A percentile compares a stretch with the other conserved stretches of the same genome.
Conservation (phyloP, 23 red algal species). For the Chondrus crispus region DNA sequence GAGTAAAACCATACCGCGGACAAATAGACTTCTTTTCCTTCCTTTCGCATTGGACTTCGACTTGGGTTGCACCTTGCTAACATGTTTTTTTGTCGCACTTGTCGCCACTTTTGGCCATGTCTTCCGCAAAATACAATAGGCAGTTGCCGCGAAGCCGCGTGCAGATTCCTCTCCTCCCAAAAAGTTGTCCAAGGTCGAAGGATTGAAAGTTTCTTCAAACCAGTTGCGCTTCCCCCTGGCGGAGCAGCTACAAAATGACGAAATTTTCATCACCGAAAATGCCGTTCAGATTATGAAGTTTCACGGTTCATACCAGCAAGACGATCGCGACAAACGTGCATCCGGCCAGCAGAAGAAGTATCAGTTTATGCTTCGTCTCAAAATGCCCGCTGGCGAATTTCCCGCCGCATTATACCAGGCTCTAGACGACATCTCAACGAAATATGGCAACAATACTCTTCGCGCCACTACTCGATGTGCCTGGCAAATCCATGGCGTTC, state of each 20-base stretch:
- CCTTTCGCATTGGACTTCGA: background rate
- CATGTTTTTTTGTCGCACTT: too few species aligned
- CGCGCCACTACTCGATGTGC: constrained; percentile 89
- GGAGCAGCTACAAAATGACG: constrained; percentile 75
- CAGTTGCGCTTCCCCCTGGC: constrained; percentile 83
- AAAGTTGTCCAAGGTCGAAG: constrained; percentile 91
- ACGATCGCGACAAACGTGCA: constrained; percentile 80
- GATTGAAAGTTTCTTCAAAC: constrained; percentile 68
- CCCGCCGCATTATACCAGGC: constrained; percentile 81
- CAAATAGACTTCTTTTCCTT: background rate
- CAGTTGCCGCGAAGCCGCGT: constrained; percentile 38
- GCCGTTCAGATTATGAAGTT: constrained; percentile 98
- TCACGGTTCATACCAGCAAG: constrained; percentile 98
- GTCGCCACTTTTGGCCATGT: too few species aligned
- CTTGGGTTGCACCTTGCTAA: too few species aligned
- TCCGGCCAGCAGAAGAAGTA: constrained; percentile 89
- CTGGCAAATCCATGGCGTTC: constrained; percentile 96
- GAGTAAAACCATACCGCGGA: constrained; percentile 46
- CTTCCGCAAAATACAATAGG: too few species aligned
- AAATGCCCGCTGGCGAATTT: constrained; percentile 96
- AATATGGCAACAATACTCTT: constrained; percentile 90
- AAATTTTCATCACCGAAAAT: constrained; percentile 72
- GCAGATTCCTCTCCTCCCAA: constrained; percentile 15
- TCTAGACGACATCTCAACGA: constrained; percentile 80
- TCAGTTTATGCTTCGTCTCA: constrained; percentile 99